Evolutionary conservation across 2,329 filamentous ascomycete genomes (phyloP), one percentile per base, ranked within the genome.

Genomic region (Curvularia lunata): DNA sequence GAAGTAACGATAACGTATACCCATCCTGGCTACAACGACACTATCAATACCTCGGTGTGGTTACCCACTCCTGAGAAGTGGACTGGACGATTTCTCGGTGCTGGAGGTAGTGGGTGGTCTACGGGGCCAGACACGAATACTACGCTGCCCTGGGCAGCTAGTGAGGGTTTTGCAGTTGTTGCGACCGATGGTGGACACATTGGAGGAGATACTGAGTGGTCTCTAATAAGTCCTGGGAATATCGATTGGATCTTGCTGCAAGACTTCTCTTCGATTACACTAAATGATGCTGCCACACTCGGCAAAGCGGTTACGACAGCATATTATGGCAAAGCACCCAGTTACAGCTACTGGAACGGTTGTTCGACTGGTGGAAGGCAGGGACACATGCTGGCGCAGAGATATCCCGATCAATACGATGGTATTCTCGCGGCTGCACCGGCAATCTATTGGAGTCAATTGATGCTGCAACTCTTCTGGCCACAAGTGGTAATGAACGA

Each of bases 1-100:
- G 73, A 77, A 47, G 58, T 78, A 40, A 74, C 68, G 5, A 61
- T 79, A 25, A 74, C 69, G 1, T 75, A 77, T 19, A 67, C 63
- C 3, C 66, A 72, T 43, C 57, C 59, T 13, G 59, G 57, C 1
- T 59, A 59, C n/a, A 48, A 59, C 7, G 68, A 70, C 46, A 49
- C 54, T 5, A 64, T 71, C 19, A 53, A 64, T 2, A 63, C 65
- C 3, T 45, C 54, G n/a, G 48, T 67, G 1, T 71, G 66, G 68
- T 46, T 70, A 1, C 68, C 68, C 4, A 34, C 57, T 8, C 5
- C 48, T 7, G 54, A 58, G 3, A 56, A 62, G 8, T 71, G 70
- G 66, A 69, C 68, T 23, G 64, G 59, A 12, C 54, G 66, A 7
- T 61, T 70, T 10, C 58, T 65, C 19, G 66, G 59, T 2, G 61